Percentiles rank a stretch among this genome's conserved stretches.
phyloP scores from a whole-genome alignment of 805 yeast species.

The Myxozyma lipomycoides region DNA sequence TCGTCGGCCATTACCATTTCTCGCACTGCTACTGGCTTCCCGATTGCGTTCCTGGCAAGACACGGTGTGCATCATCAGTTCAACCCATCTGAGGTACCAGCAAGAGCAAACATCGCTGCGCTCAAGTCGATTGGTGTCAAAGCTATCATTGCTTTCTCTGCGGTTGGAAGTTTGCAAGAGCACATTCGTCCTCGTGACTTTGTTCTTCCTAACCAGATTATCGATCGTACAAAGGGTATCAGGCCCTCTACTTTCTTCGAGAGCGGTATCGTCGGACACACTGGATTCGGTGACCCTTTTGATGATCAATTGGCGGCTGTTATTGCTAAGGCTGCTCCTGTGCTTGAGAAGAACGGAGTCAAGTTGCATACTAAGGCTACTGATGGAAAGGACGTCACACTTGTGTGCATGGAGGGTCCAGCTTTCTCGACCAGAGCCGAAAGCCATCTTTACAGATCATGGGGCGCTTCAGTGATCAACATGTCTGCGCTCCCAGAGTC shows the following conservation, averaged over 20 bases:
- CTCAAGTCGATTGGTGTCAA: conserved; percentile 81
- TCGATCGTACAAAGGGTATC: conserved; percentile 95
- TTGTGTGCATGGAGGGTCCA: conserved; percentile 99
- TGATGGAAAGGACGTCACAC: conserved; percentile 69
- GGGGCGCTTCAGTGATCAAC: conserved; percentile 94
- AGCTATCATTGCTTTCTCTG: conserved; percentile 86
- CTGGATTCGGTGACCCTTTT: conserved; percentile 95
- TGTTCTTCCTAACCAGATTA: conserved; percentile 92
- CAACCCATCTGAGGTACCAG: conserved; percentile 89
- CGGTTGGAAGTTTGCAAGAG: conserved; percentile 90
- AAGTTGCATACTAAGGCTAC: conserved; percentile 63
- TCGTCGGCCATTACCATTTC: conserved; percentile 91
- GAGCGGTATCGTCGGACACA: conserved; percentile 93
- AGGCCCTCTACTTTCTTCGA: conserved; percentile 87
- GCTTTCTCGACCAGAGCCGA: conserved; percentile 97
- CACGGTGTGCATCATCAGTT: conserved; percentile 89
- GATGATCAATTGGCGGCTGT: conserved; percentile 67
- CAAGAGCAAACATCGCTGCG: conserved; percentile 93
- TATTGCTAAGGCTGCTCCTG: conserved; percentile 56
- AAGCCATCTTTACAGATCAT: conserved; percentile 73
- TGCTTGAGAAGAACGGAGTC: conserved; percentile 53
- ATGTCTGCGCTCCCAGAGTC: conserved; percentile 98
- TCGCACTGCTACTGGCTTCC: conserved; percentile 68
- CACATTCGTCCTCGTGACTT: conserved; percentile 93
- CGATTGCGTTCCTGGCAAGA: conserved; percentile 90